Conservation (phyloP, 169 alveolate species). For the Plasmodium cynomolgi region DNA sequence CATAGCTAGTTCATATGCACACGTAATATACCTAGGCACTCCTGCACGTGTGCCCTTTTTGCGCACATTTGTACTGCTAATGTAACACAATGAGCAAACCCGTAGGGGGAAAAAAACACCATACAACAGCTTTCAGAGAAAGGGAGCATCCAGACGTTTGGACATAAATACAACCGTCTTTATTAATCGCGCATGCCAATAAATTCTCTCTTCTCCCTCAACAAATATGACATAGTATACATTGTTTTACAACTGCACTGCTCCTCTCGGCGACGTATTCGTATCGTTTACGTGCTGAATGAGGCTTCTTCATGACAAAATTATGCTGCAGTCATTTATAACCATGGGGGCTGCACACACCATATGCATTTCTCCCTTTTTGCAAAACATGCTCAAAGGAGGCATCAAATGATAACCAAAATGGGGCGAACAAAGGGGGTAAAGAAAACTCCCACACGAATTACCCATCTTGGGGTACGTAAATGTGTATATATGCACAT, state of each 20-base stretch:
- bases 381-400: neutral
- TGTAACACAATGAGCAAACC: neutral
- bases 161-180: neutral
- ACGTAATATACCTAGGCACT: neutral
- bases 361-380: neutral
- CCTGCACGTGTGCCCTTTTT: neutral
- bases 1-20: neutral
- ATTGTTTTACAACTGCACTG: neutral
- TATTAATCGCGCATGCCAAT: neutral
- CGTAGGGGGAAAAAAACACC: neutral
- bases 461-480: neutral
- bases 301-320: neutral
- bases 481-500: neutral
- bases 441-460: neutral
- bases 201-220: neutral
- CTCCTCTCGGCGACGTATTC: neutral
- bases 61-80: neutral
- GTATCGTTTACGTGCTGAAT: neutral
- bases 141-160: neutral
- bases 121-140: neutral
- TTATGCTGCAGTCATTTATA: neutral
- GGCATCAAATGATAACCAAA: neutral
- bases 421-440: neutral
- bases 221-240: neutral
- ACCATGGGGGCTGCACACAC: neutral